Conservation (phyloP, 1,139 yeast genomes). For the Nakaseomyces delphensis region DNA sequence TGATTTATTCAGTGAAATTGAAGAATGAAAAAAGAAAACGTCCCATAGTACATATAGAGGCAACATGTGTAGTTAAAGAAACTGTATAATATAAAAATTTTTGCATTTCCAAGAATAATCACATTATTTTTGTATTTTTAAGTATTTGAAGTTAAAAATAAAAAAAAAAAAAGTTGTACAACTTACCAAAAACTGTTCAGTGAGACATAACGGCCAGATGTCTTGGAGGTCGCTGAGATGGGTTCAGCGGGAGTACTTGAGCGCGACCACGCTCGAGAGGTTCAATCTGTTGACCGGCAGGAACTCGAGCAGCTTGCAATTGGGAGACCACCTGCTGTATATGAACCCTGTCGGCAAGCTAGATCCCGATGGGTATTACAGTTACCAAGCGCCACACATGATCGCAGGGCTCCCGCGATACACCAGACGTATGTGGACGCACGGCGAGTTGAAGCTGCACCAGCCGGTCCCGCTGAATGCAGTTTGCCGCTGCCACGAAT, state of each 20-base stretch:
- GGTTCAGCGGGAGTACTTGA: background rate
- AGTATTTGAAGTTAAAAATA: too few relatives aligned
- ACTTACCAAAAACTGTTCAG: background rate
- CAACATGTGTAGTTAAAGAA: too few relatives aligned
- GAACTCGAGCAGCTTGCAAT: background rate
- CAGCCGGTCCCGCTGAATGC: constrained; percentile 35
- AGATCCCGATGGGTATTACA: constrained; percentile 73
- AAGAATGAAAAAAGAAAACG: background rate
- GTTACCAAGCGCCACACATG: constrained; percentile 59
- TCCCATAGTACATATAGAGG: too few relatives aligned
- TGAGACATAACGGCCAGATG: background rate
- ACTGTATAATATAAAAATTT: too few relatives aligned
- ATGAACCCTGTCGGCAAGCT: constrained; percentile 49
- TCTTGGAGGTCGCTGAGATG: constrained; percentile 1
- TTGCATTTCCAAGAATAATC: too few relatives aligned
- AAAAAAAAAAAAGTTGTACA: too few relatives aligned
- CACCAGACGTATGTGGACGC: constrained; percentile 71
- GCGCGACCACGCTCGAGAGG: background rate
- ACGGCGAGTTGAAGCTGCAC: constrained; percentile 43
- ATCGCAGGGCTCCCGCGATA: constrained; percentile 28
- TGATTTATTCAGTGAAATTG: constrained; percentile 35
- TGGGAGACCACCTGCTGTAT: constrained; percentile 60
- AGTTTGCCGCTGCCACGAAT: constrained; percentile 40
- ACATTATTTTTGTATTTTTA: too few relatives aligned
- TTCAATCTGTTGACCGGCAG: background rate